Evolutionary conservation across 1,284 basidiomycete genomes (phyloP), one percentile per base, ranked within the genome.

Genomic region (Pyrrhoderma lamaoense): DNA sequence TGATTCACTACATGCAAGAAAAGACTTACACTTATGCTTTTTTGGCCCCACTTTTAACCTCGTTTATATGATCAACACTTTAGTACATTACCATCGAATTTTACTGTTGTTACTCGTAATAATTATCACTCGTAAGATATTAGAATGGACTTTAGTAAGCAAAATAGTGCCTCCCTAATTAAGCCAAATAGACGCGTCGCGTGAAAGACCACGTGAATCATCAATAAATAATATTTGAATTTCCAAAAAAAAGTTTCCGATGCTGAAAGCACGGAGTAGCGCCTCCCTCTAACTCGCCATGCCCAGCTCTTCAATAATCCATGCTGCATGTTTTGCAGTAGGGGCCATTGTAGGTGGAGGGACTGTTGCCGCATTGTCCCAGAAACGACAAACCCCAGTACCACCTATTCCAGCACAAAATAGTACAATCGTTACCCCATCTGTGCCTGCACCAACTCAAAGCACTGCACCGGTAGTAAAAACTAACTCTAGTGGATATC

Each of bases 311-410:
- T 65, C 68, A 19, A 56, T 82, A 51, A 60, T 82, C 1, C 83
- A 79, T 56, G 79, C 76, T 16, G 81, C 81, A n/a, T 74, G 80
- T 42, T 88, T 89, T 62, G 77, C 85, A 42, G 77, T 82, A 45
- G 85, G 85, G 16, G 84, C 82, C 2, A 60, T 80, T 27, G 70
- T 86, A 36, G 86, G 85, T 37, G 86, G 83, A 19, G 78, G 84
- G 5, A 70, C 85, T 42, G 77, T 76, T 37, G 72, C 75, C 4
- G 74, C 65, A 62, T 80, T 11, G 54, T 31, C 9, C 65, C 46
- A 49, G 42, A 23, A 54, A 57, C n/a, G 18, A 5, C 45, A 3
- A 37, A 42, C 22, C 31, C 45, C 9, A 40, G 38, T 40, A 7
- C 38, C 35, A 9, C 35, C 21, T 14, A 16, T 40, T 40, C 38